Percentiles rank a stretch among this genome's conserved stretches.
phyloP scores from a whole-genome alignment of 179 eudicot genomes.

The Beta lomatogona region DNA sequence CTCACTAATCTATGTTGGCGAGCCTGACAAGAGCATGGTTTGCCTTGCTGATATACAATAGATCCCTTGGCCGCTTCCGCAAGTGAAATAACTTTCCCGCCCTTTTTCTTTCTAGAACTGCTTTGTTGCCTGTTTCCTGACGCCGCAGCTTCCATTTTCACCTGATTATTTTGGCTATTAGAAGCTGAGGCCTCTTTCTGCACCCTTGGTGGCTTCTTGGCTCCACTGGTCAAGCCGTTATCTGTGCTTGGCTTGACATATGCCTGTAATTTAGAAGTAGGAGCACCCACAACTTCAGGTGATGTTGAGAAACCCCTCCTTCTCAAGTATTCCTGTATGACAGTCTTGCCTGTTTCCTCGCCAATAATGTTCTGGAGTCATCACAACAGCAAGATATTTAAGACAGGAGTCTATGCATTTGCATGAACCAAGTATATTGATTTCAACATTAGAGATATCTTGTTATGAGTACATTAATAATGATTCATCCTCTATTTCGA shows the following conservation, averaged over 20 bases:
- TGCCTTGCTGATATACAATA: slow-evolving; percentile 88
- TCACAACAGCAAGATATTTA: background rate
- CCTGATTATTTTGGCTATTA: slow-evolving; percentile 40
- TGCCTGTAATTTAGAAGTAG: slow-evolving; percentile 67
- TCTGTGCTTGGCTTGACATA: slow-evolving; percentile 87
- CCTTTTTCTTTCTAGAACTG: slow-evolving; percentile 74
- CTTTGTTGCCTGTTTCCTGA: slow-evolving; percentile 48
- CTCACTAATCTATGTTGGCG: slow-evolving; percentile 83
- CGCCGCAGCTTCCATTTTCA: slow-evolving; percentile 33
- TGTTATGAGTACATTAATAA: background rate
- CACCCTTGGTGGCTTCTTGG: slow-evolving; percentile 56
- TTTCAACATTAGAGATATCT: background rate
- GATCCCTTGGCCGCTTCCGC: slow-evolving; percentile 98
- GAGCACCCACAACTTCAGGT: slow-evolving; percentile 35
- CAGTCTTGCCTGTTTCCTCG: slow-evolving; percentile 74
- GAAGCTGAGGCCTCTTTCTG: slow-evolving; percentile 62
- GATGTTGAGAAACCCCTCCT: slow-evolving; percentile 67
- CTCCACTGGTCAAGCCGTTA: slow-evolving; percentile 42
- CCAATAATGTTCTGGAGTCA: slow-evolving; percentile 83
- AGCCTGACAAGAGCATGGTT: slow-evolving; percentile 97
- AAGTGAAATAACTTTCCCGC: slow-evolving; percentile 78
- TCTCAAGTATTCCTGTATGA: slow-evolving; percentile 76
- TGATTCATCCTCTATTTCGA: background rate
- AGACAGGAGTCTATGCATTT: background rate
- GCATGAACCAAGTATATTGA: background rate